A percentile compares a stretch with the other conserved stretches of the same genome.
Conservation (phyloP, 1,284 basidiomycete genomes). For the Butyriboletus appendiculatus region DNA sequence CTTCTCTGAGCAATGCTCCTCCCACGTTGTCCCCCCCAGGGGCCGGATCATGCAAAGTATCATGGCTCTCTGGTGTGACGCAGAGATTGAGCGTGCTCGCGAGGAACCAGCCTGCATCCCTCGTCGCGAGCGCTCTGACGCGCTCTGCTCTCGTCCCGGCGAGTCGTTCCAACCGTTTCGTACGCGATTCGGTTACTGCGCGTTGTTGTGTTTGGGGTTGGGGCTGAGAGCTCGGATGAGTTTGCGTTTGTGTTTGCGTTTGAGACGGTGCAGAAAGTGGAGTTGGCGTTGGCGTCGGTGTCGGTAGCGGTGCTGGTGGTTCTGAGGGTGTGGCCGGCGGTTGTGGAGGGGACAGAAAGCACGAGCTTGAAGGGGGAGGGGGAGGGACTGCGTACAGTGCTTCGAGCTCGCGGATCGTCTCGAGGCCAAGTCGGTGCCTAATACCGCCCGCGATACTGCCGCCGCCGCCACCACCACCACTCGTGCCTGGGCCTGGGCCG, state of each 20-base stretch:
- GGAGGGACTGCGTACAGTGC: slow-evolving; percentile 13
- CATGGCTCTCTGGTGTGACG: neutral
- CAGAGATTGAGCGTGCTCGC: slow-evolving; percentile 28
- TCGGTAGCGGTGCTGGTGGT: neutral
- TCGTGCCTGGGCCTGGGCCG: no score
- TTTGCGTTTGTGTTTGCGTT: neutral
- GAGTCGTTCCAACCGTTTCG: slow-evolving; percentile 11
- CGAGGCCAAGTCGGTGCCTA: slow-evolving; percentile 26
- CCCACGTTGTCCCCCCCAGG: neutral
- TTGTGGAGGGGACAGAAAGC: neutral
- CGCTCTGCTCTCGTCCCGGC: slow-evolving; percentile 19
- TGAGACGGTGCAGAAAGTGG: neutral
- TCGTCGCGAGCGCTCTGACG: slow-evolving; percentile 23
- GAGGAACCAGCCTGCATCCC: slow-evolving; percentile 32
- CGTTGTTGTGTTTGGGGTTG: neutral
- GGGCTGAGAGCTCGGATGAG: neutral
- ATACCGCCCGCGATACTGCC: slow-evolving; percentile 11
- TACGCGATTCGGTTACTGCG: neutral
- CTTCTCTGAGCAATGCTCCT: slow-evolving; percentile 9
- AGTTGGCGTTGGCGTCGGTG: neutral
- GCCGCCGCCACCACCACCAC: no score
- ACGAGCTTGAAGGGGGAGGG: neutral
- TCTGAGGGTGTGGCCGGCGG: neutral
- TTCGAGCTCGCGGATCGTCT: slow-evolving; percentile 30
- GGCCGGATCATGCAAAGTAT: no score